Evolutionary conservation across 176 grass and related monocot species (phyloP), one percentile per base, ranked within the genome.

Genomic region (Raddia distichophylla): DNA sequence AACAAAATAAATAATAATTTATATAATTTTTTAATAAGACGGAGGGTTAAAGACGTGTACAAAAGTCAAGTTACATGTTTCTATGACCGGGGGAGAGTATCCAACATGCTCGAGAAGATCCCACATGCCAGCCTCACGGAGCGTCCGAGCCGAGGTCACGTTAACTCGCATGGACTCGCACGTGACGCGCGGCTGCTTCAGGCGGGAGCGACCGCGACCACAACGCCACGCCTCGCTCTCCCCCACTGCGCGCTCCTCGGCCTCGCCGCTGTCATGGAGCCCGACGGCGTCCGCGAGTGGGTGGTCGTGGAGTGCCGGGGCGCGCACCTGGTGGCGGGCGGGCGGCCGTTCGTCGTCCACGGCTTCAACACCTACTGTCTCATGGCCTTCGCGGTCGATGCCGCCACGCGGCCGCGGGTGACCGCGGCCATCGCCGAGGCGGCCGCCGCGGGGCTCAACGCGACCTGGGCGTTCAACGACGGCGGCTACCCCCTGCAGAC

Each of bases 331-430:
- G 22, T 71, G 58, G 68, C 60, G n/a, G 84, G 75, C 18, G 85
- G 72, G 6, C 78, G n/a, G 15, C 90, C 90, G 49, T 97, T 97
- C 83, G 19, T 91, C 34, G 60, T 92, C 67, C 87, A 97, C 54
- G 92, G 92, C 5, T 97, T 94, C 86, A 91, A 94, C 83, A 92
- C 86, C 71, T 94, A 94, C 83, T 91, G 94, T 90, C 66, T 94
- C 69, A 89, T 97, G 94, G 85, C 80, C 61, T 97, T 97, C 72
- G 94, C 92, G 7, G 83, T 71, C 27, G 92, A 90, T 74, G 55
- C 34, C 9, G 80, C 84, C 62, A 92, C 86, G 62, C 78, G 77
- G 48, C 71, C 79, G 16, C 78, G 87, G 6, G 76, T 90, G 76
- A 79, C 65, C 22, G 87, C 80, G 6, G 87, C 86, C 14, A 79